Percentiles rank a stretch among this genome's conserved stretches.
Evolutionary conservation across 2,329 filamentous ascomycete species (phyloP).

Genomic region (Tolypocladium capitatum): DNA sequence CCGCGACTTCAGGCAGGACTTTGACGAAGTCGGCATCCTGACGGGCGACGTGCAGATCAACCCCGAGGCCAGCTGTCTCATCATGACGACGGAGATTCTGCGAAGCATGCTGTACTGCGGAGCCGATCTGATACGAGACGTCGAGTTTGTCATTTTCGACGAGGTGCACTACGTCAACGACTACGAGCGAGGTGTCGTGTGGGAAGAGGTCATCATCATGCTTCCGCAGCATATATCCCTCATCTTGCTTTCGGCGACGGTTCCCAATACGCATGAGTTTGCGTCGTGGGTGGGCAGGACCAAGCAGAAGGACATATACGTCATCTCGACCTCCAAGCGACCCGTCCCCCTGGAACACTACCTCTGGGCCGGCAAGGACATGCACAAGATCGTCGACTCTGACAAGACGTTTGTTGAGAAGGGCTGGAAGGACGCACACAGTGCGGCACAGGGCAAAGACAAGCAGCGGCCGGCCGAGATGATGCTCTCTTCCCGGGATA

Average conservation of each 20-base stretch:
- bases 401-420: constrained; percentile 85
- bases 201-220: constrained; percentile 99
- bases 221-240: constrained; percentile 92
- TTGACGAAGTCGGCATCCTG: constrained; percentile 92
- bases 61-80: constrained; percentile 91
- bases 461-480: constrained; percentile 43
- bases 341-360: constrained; percentile 94
- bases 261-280: constrained; percentile 95
- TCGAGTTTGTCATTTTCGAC: constrained; percentile 98
- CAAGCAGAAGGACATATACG: constrained; percentile 97
- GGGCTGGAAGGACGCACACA: constrained; percentile 90
- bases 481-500: constrained; percentile 23
- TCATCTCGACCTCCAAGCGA: constrained; percentile 92
- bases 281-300: constrained; percentile 96
- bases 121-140: constrained; percentile 88
- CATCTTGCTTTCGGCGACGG: constrained; percentile 88
- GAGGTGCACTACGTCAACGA: constrained; percentile 99
- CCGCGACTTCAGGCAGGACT: constrained; percentile 77
- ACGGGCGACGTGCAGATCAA: constrained; percentile 98
- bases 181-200: constrained; percentile 87
- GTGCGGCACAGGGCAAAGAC: constrained; percentile 67
- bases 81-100: constrained; percentile 98
- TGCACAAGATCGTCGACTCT: constrained; percentile 86
- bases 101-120: constrained; percentile 97
- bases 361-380: constrained; percentile 84